These are phyloP conservation scores for Scheffersomyces quercinus DNA, from an alignment of 1,139 yeast genomes.

Conservation along the genomic window DNA sequence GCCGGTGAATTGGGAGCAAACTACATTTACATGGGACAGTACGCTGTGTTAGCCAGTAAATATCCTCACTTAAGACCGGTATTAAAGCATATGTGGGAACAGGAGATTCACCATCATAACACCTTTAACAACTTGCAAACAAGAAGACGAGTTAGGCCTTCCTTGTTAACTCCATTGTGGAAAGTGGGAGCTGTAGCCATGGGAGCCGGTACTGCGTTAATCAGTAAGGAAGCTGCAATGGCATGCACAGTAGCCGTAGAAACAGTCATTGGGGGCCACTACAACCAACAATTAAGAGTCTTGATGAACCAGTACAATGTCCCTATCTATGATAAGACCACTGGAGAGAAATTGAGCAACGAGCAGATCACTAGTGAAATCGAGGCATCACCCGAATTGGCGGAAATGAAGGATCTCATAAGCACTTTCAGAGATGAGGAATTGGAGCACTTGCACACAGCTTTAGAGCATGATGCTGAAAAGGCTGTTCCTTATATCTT, in stretches of 20 bases:
- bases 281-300: conserved; percentile 83
- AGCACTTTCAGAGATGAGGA: conserved; percentile 91
- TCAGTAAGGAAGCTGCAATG: conserved; percentile 97
- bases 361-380: conserved; percentile 27
- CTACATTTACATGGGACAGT: conserved; percentile 90
- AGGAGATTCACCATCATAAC: conserved; percentile 85
- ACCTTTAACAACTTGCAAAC: conserved; percentile 80
- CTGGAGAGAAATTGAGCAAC: conserved; percentile 30
- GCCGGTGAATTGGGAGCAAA: conserved; percentile 99
- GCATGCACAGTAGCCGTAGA: conserved; percentile 99
- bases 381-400: conserved; percentile 54
- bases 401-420: conserved; percentile 59
- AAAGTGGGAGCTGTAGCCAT: conserved; percentile 83
- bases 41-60: conserved; percentile 67
- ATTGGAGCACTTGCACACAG: conserved; percentile 92
- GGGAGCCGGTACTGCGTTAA: conserved; percentile 83
- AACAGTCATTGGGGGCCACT: conserved; percentile 96
- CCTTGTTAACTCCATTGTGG: conserved; percentile 90
- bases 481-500: conserved; percentile 90
- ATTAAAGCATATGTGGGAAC: conserved; percentile 97
- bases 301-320: conserved; percentile 60
- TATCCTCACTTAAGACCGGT: conserved; percentile 72
- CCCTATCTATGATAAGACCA: conserved; percentile 44
- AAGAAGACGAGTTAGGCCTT: conserved; percentile 83
- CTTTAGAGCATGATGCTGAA: conserved; percentile 87